Evolutionary conservation across 169 alveolate species (phyloP), one percentile per base, ranked within the genome.

Genomic region (Eimeria falciformis): DNA sequence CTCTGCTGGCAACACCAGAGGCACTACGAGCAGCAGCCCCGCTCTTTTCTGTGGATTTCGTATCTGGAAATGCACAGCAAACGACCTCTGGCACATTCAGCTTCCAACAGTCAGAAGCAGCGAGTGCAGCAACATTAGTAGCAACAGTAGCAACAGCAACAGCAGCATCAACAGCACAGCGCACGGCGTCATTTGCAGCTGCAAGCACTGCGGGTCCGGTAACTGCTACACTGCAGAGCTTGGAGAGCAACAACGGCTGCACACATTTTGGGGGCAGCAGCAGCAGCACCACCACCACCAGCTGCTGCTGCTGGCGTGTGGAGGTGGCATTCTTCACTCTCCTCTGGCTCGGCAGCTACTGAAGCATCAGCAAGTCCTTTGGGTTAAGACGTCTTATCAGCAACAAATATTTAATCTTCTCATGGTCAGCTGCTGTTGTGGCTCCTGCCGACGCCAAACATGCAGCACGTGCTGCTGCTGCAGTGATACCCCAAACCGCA

Each of bases 281-380:
- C 18, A 58, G 71, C 71, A 58, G 71, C 71, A 58, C 33, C 71
- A 14, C 33, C 71, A 58, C 33, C 71, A 58, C 33, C 71, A 58
- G 71, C 71, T 58, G 71, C 27, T 58, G 71, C 71, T 58, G 71
- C 71, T 58, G 27, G 9, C 71, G 33, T 58, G 71, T 27, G 71
- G 71, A 7, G 71, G 71, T 21, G 71, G 71, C 18, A n/a, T 27
- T 58, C 71, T 58, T 9, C 71, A 58, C 27, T 9, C 11, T 14
- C 71, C 71, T 11, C 33, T 14, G 21, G 71, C 29, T 9, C 29
- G 21, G 71, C 71, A 50, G 58, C 58, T 50, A 14, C 58, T 58
- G 71, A 14, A 5, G 71, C 29, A 58, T 14, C 58, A 50, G 58
- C 58, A 50, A 14, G 21, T 50, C 21, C 58, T 50, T 7, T 50